Base-by-base conservation (phyloP, 2,329 filamentous ascomycete genomes). In the Nothophoma quercina region DNA sequence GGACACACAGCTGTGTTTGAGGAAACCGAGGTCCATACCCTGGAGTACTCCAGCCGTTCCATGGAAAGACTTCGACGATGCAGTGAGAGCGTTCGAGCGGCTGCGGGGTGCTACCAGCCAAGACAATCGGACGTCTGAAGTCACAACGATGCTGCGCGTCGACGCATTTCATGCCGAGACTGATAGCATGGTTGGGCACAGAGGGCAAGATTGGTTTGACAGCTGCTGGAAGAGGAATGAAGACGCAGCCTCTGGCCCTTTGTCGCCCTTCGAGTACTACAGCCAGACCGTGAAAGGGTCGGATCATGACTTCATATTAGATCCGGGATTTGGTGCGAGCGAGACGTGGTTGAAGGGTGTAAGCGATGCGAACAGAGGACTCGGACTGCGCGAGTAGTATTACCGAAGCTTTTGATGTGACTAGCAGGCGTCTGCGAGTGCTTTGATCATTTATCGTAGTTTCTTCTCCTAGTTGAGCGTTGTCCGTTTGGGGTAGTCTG, bases 251-350 rank as follows among this genome's bases (percentile, higher is more conserved):
- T 35, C 10, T 21, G 4, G 5, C 4, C 15, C 2, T 5, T 4
- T 8, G 15, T 4, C 4, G 9, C n/a, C n/a, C n/a, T n/a, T 55
- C 10, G 18, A 32, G n/a, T 65, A 63, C 23, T 22, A 29, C 18
- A 61, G 57, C 30, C 25, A 56, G 18, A 28, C 55, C 7, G 56
- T 64, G 2, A n/a, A 16, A 2, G 50, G 50, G 12, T 50, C 50
- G n/a, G 61, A 64, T 23, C 61, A 64, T 41, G 55, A 65, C 26
- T 62, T 56, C 15, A 44, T 65, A 15, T 45, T 65, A 38, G 60
- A 64, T 42, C 58, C 62, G 5, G 53, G 13, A 13, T 62, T 54
- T 40, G 58, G 58, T 1, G 58, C 55, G 18, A 51, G 51, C 7
- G 49, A 42, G 13, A 32, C 18, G 4, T 67, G 63, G 62, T 26